Conservation (phyloP, 768 basidiomycete species). For the Mycena belliarum region DNA sequence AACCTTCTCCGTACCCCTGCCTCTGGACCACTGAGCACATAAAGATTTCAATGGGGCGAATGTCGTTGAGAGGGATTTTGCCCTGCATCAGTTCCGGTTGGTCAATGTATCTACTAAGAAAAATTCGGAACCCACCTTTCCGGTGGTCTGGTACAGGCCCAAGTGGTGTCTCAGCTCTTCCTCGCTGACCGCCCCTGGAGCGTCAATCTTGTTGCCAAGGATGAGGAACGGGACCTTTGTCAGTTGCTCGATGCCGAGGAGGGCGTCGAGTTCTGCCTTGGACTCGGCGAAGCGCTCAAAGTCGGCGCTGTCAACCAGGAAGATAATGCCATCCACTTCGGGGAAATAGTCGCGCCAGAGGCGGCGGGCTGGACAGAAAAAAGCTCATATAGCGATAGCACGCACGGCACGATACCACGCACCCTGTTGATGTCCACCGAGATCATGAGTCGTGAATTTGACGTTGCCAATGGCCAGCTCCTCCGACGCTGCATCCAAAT, state of each 20-base stretch:
- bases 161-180: constrained; percentile 95
- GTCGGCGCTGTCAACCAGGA: constrained; percentile 97
- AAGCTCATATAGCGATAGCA: neutral
- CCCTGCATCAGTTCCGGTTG: constrained; percentile 54
- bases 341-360: constrained; percentile 99
- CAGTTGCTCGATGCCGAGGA: constrained; percentile 94
- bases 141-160: constrained; percentile 98
- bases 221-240: constrained; percentile 97
- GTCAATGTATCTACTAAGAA: neutral
- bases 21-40: constrained; percentile 99
- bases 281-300: constrained; percentile 95
- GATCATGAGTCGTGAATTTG: constrained; percentile 98
- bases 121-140: constrained; percentile 66
- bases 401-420: constrained; percentile 17
- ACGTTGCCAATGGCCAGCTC: constrained; percentile 98
- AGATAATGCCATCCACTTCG: constrained; percentile 97
- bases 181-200: constrained; percentile 95
- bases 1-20: constrained; percentile 97
- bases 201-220: constrained; percentile 99
- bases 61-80: constrained; percentile 94
- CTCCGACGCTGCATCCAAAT: constrained; percentile 80
- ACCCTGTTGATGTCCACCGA: constrained; percentile 98
- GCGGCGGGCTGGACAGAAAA: constrained; percentile 72
- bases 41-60: constrained; percentile 98
- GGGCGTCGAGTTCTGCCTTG: constrained; percentile 95